These are phyloP conservation scores for Penicillium vulpinum DNA, from an alignment of 2,329 filamentous ascomycete species.

Conservation along the genomic window DNA sequence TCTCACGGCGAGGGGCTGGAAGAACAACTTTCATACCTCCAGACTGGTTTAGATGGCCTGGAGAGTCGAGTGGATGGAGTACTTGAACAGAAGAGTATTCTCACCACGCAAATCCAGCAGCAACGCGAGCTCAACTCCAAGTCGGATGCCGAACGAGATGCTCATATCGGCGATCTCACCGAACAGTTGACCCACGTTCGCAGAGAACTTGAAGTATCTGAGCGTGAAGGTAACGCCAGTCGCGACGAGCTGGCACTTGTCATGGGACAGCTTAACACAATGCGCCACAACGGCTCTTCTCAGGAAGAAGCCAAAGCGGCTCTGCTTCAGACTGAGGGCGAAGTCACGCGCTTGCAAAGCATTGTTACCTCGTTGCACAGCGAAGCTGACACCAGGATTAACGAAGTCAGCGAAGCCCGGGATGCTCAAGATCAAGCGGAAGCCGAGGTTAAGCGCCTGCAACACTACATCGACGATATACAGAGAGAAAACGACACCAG, in stretches of 20 bases:
- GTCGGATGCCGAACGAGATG: slow-evolving; percentile 64
- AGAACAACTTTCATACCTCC: slow-evolving; percentile 74
- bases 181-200: slow-evolving; percentile 61
- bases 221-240: slow-evolving; percentile 41
- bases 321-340: slow-evolving; percentile 32
- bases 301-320: slow-evolving; percentile 34
- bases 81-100: slow-evolving; percentile 82
- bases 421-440: slow-evolving; percentile 23
- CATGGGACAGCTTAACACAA: slow-evolving; percentile 46
- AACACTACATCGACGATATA: slow-evolving; percentile 54
- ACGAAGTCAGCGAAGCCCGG: slow-evolving; percentile 24
- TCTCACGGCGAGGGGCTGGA: slow-evolving; percentile 58
- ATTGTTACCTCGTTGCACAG: slow-evolving; percentile 53
- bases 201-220: slow-evolving; percentile 60
- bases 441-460: slow-evolving; percentile 24
- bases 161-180: slow-evolving; percentile 47
- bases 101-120: slow-evolving; percentile 91
- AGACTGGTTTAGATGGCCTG: slow-evolving; percentile 73
- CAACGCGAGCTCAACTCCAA: slow-evolving; percentile 90
- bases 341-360: slow-evolving; percentile 44
- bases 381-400: slow-evolving; percentile 31
- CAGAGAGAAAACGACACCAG: slow-evolving; percentile 30
- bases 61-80: slow-evolving; percentile 74
- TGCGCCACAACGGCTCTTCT: slow-evolving; percentile 39
- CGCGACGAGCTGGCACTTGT: slow-evolving; percentile 44